A percentile compares a stretch with the other conserved stretches of the same genome.
Conservation (phyloP, 352 stramenopile species). For the Peronospora farinosa region DNA sequence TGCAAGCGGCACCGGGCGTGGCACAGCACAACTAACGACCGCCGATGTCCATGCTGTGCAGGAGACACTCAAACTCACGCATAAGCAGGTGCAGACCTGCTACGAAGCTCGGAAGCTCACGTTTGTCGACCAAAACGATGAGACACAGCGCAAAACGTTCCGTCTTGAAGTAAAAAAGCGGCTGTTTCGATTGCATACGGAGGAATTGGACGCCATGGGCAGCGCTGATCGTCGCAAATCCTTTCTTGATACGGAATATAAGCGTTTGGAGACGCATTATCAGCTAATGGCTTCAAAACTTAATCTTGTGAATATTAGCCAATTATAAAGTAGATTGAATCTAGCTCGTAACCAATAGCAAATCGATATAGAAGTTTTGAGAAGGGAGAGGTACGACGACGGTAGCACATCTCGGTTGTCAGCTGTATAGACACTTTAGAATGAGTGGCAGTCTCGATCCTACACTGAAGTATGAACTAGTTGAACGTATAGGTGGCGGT, state of each 20-base stretch:
- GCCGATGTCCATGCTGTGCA: slow-evolving; percentile 61
- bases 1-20: slow-evolving; percentile 19
- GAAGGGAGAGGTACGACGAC: neutral
- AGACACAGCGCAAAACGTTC: slow-evolving; percentile 53
- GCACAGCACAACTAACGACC: slow-evolving; percentile 36
- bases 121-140: slow-evolving; percentile 46
- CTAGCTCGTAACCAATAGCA: slow-evolving; percentile 8
- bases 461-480: slow-evolving; percentile 62
- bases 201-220: slow-evolving; percentile 71
- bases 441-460: slow-evolving; percentile 52
- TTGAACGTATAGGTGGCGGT: slow-evolving; percentile 75
- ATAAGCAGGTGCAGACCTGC: slow-evolving; percentile 70
- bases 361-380: neutral
- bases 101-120: slow-evolving; percentile 71
- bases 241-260: slow-evolving; percentile 67
- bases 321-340: neutral
- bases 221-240: slow-evolving; percentile 64
- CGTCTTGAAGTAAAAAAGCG: slow-evolving; percentile 80
- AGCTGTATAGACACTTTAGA: neutral
- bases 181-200: slow-evolving; percentile 55
- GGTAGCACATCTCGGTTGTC: neutral
- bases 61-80: slow-evolving; percentile 69
- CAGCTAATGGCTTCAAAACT: slow-evolving; percentile 36
- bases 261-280: slow-evolving; percentile 48
- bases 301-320: slow-evolving; percentile 9